Evolutionary conservation across 208 protist genomes (phyloP).

Genomic region (Crithidia sp.): DNA sequence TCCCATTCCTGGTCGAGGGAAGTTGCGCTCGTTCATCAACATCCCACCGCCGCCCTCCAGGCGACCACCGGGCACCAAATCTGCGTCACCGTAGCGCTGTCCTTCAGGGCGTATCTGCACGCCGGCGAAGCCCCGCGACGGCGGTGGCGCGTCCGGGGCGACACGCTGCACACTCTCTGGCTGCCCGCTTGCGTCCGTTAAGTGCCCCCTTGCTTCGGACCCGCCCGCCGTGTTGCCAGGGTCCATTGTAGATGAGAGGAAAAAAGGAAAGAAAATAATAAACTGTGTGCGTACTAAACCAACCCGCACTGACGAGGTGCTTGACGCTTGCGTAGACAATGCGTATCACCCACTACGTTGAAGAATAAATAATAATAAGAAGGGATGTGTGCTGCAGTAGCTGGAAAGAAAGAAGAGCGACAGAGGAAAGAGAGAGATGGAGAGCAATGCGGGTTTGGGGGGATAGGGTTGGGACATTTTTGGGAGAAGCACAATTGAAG

Average conservation of each 20-base stretch:
- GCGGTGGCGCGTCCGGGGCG: slow-evolving; percentile 3
- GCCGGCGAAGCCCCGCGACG: slow-evolving; percentile 36
- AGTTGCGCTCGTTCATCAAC: slow-evolving; percentile 53
- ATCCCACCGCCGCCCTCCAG: slow-evolving; percentile 47
- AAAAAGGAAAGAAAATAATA: slow-evolving; percentile 1
- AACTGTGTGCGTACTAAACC: background rate
- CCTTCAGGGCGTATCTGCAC: slow-evolving; percentile 55
- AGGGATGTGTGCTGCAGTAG: background rate
- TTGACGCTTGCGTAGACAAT: too few relatives aligned
- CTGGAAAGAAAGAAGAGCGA: slow-evolving; percentile 3
- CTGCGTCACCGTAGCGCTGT: slow-evolving; percentile 74
- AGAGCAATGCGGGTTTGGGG: background rate
- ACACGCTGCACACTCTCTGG: slow-evolving; percentile 10
- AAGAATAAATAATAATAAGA: background rate
- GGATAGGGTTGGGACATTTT: background rate
- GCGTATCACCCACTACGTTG: too few relatives aligned
- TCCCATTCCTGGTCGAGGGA: slow-evolving; percentile 19
- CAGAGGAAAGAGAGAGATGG: background rate
- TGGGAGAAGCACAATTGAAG: too few relatives aligned
- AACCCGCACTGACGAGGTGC: too few relatives aligned
- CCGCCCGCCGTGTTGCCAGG: background rate
- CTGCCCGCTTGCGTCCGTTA: slow-evolving; percentile 7
- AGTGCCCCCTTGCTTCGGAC: background rate
- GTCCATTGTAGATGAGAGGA: slow-evolving; percentile 7
- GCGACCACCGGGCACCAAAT: slow-evolving; percentile 68